phyloP scores from a whole-genome alignment of 73 alveolate species.

The Urostyla sp. region DNA sequence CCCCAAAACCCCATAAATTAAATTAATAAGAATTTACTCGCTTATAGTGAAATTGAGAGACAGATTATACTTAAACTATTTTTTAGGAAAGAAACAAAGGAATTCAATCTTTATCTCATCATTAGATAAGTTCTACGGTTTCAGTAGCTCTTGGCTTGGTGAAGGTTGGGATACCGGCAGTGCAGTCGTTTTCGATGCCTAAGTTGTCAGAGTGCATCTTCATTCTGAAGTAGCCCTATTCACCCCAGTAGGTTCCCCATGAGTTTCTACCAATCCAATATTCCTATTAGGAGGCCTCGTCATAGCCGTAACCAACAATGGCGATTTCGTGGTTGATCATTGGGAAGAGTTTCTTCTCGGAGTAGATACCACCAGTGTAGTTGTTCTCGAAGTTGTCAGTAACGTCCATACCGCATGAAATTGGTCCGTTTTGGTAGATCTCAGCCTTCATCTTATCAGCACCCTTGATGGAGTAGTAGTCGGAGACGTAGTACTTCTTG shows the following conservation, averaged over 20 bases:
- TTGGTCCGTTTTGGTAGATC: constrained; percentile 83
- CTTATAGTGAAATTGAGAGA: too few relatives aligned
- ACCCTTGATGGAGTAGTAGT: constrained; percentile 63
- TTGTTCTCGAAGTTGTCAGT: constrained; percentile 71
- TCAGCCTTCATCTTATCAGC: constrained; percentile 81
- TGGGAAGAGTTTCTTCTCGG: constrained; percentile 54
- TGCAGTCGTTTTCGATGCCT: constrained; percentile 75
- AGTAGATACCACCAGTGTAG: constrained; percentile 90
- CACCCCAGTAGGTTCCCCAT: constrained; percentile 95
- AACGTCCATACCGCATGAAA: constrained; percentile 81
- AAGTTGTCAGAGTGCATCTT: constrained; percentile 70
- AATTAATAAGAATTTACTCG: too few relatives aligned
- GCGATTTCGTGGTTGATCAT: constrained; percentile 82
- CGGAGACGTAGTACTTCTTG: constrained; percentile 73
- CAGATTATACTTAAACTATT: too few relatives aligned
- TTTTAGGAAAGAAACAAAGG: too few relatives aligned
- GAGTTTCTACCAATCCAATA: constrained; percentile 91
- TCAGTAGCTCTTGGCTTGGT: constrained; percentile 18
- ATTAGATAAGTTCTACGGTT: neutral
- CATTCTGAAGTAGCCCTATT: constrained; percentile 86
- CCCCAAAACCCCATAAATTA: too few relatives aligned
- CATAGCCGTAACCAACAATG: constrained; percentile 89
- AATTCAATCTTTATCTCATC: too few relatives aligned
- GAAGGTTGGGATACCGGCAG: constrained; percentile 58
- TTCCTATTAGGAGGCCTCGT: constrained; percentile 69